Percentiles rank a stretch among this genome's conserved stretches.
phyloP scores from a whole-genome alignment of 768 basidiomycete genomes.

The Cubamyces lactineus region DNA sequence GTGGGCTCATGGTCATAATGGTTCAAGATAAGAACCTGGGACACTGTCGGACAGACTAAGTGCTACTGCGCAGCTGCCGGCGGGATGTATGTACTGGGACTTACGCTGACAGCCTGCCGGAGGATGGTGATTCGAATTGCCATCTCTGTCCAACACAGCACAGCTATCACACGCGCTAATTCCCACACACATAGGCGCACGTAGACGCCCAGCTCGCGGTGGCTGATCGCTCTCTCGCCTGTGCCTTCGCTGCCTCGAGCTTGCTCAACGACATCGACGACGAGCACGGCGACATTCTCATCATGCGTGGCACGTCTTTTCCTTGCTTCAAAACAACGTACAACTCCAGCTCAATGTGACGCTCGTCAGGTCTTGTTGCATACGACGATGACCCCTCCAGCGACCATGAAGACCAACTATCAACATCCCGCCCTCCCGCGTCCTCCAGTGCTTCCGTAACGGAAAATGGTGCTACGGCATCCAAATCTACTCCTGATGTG shows the following conservation, averaged over 20 bases:
- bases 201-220: neutral
- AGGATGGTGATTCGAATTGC: neutral
- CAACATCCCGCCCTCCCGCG: neutral
- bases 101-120: neutral
- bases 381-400: constrained; percentile 69
- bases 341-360: neutral
- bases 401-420: constrained; percentile 43
- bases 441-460: neutral
- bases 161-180: neutral
- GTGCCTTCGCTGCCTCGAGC: neutral
- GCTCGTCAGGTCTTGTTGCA: constrained; percentile 54
- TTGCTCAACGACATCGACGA: neutral
- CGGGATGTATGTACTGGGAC: too few species aligned
- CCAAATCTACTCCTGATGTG: constrained; percentile 51
- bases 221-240: too few species aligned
- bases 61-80: too few species aligned
- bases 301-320: constrained; percentile 5
- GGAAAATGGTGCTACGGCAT: neutral
- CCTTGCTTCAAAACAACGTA: neutral
- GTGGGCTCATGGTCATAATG: too few species aligned
- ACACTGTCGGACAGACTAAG: too few species aligned
- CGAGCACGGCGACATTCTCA: neutral
- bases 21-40: too few species aligned
- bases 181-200: neutral
- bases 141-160: neutral